phyloP scores from a whole-genome alignment of 768 basidiomycete species.

The Strobilomyces confusus region DNA sequence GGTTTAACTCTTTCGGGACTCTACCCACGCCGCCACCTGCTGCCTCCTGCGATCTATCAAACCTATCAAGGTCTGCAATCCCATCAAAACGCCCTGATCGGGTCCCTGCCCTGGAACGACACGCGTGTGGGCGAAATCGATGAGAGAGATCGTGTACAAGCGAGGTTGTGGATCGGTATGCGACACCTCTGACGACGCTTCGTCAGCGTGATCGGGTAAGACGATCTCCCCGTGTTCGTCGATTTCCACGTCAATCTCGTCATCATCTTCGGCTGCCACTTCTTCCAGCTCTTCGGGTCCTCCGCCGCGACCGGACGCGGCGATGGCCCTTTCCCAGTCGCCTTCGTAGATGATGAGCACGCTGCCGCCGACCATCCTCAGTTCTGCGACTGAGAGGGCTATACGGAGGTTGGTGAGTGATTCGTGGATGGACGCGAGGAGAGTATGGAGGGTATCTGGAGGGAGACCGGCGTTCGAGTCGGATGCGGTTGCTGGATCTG shows the following conservation, averaged over 20 bases:
- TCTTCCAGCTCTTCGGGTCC: slow-evolving; percentile 28
- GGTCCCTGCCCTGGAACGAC: slow-evolving; percentile 66
- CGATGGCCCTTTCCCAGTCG: slow-evolving; percentile 39
- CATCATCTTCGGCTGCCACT: slow-evolving; percentile 37
- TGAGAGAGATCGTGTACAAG: slow-evolving; percentile 64
- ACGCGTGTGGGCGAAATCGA: slow-evolving; percentile 92
- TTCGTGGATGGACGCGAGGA: slow-evolving; percentile 52
- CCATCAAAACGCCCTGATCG: slow-evolving; percentile 73
- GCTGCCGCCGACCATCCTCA: slow-evolving; percentile 81
- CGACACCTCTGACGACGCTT: slow-evolving; percentile 40
- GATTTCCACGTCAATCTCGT: slow-evolving; percentile 36
- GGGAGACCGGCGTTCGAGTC: slow-evolving; percentile 50
- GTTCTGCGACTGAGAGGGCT: slow-evolving; percentile 50
- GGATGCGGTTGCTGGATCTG: slow-evolving; percentile 4
- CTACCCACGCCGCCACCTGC: slow-evolving; percentile 31
- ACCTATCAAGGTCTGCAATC: slow-evolving; percentile 60
- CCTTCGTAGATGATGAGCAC: slow-evolving; percentile 80
- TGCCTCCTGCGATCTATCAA: slow-evolving; percentile 58
- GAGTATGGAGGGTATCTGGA: slow-evolving; percentile 44
- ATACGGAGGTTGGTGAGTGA: slow-evolving; percentile 50
- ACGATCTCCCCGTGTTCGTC: slow-evolving; percentile 26
- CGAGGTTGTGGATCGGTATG: slow-evolving; percentile 6
- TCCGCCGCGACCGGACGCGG: slow-evolving; percentile 35
- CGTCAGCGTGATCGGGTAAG: slow-evolving; percentile 8
- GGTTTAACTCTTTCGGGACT: background rate